Percentiles rank a stretch among this genome's conserved stretches.
Conservation (phyloP, 2,329 filamentous ascomycete genomes). For the Talaromyces atroroseus region DNA sequence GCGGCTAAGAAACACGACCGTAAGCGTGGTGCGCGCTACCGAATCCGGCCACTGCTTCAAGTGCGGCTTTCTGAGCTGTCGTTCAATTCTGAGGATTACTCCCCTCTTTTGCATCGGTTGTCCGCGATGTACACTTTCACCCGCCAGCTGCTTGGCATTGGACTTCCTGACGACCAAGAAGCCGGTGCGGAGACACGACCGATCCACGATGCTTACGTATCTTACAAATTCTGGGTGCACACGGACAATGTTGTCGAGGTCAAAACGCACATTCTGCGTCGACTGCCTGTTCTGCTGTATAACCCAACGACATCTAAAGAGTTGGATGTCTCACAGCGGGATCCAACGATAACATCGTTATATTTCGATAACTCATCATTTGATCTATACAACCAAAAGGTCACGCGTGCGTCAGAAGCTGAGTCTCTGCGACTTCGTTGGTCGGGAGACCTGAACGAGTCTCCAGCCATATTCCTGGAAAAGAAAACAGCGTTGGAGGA, state of each 20-base stretch:
- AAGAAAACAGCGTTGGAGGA: conserved; percentile 79
- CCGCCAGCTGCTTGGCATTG: conserved; percentile 62
- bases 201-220: conserved; percentile 66
- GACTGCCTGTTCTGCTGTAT: conserved; percentile 86
- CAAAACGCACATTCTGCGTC: conserved; percentile 89
- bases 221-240: conserved; percentile 96
- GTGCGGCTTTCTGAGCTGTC: conserved; percentile 80
- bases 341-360: conserved; percentile 88
- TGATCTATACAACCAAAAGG: conserved; percentile 78
- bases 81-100: conserved; percentile 94
- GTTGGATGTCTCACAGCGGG: conserved; percentile 67
- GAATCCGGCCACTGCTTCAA: conserved; percentile 84
- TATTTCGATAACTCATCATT: conserved; percentile 92
- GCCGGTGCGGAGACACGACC: conserved; percentile 38
- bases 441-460: conserved; percentile 77
- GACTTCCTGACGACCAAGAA: conserved; percentile 47
- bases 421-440: conserved; percentile 82
- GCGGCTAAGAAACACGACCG: conserved; percentile 99
- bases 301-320: conserved; percentile 80
- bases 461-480: conserved; percentile 78
- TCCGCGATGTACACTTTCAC: conserved; percentile 96
- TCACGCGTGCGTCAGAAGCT: conserved; percentile 68
- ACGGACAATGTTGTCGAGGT: conserved; percentile 92
- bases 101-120: conserved; percentile 77
- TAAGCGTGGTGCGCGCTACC: conserved; percentile 79